phyloP scores from a whole-genome alignment of 306 rosid species.

The Ormosia semicastrata region DNA sequence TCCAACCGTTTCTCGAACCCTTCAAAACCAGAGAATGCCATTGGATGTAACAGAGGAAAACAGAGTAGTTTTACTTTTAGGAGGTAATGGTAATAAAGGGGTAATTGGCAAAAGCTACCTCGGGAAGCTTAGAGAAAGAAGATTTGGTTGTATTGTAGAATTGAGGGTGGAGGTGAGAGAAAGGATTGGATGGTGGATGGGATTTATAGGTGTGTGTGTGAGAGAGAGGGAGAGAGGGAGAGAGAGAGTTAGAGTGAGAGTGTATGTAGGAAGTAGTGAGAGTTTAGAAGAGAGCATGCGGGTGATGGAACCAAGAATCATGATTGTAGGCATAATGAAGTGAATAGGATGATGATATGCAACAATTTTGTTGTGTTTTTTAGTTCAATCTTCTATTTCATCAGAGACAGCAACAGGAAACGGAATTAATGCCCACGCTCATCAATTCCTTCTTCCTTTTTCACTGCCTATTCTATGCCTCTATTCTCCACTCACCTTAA shows the following conservation, averaged over 20 bases:
- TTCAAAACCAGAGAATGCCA: slow-evolving; percentile 87
- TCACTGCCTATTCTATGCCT: slow-evolving; percentile 28
- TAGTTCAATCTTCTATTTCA: slow-evolving; percentile 33
- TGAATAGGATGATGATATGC: slow-evolving; percentile 51
- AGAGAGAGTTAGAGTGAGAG: slow-evolving; percentile 17
- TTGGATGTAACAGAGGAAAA: slow-evolving; percentile 15
- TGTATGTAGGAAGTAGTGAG: slow-evolving; percentile 22
- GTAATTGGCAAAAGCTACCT: not conserved
- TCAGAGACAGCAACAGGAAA: slow-evolving; percentile 42
- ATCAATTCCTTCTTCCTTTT: slow-evolving; percentile 18
- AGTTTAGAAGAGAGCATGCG: slow-evolving; percentile 71
- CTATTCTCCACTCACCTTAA: slow-evolving; percentile 12
- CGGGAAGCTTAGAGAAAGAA: not conserved
- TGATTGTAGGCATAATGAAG: slow-evolving; percentile 79
- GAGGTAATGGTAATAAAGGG: not conserved
- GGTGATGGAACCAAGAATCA: slow-evolving; percentile 89
- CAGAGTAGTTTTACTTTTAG: no score
- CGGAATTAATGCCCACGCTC: slow-evolving; percentile 52
- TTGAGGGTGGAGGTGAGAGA: slow-evolving; percentile 26
- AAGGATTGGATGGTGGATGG: slow-evolving; percentile 42
- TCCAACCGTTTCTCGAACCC: slow-evolving; percentile 88
- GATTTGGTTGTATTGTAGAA: slow-evolving; percentile 10
- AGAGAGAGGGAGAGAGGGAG: no score
- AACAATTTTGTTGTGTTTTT: slow-evolving; percentile 42
- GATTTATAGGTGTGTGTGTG: slow-evolving; percentile 69